Evolutionary conservation across 495 filamentous ascomycete genomes (phyloP).

Genomic region (Trichoderma asperelloides): DNA sequence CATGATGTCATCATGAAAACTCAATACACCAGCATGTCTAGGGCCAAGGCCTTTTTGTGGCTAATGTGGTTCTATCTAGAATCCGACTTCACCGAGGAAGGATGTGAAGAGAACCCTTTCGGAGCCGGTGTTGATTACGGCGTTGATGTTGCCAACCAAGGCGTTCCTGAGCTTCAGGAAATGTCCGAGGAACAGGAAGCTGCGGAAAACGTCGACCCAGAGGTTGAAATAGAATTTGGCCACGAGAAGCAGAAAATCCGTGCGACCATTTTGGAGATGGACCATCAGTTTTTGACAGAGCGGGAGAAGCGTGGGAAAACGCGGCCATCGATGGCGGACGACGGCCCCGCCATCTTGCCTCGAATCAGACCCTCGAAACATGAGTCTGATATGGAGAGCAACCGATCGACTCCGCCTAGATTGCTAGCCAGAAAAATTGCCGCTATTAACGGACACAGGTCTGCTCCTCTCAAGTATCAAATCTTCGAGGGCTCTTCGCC

Average conservation of each 20-base stretch:
- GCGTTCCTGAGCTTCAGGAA: constrained; percentile 70
- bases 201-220: constrained; percentile 82
- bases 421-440: constrained; percentile 32
- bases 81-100: constrained; percentile 80
- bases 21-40: constrained; percentile 69
- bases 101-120: constrained; percentile 80
- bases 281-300: constrained; percentile 41
- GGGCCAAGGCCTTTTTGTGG: constrained; percentile 90
- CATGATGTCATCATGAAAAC: constrained; percentile 92
- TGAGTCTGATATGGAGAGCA: constrained; percentile 50
- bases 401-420: constrained; percentile 47
- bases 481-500: constrained; percentile 45
- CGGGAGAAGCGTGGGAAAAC: constrained; percentile 34
- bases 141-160: constrained; percentile 56
- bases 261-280: constrained; percentile 56
- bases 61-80: constrained; percentile 99
- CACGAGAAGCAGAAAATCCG: constrained; percentile 75
- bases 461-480: constrained; percentile 40
- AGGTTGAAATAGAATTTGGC: constrained; percentile 78
- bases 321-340: constrained; percentile 28
- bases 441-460: constrained; percentile 28
- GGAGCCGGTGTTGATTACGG: constrained; percentile 63
- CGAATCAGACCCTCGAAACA: constrained; percentile 46
- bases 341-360: constrained; percentile 48
- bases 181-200: constrained; percentile 70